phyloP scores from a whole-genome alignment of 331 rosid genomes.

The Malus hybrid region DNA sequence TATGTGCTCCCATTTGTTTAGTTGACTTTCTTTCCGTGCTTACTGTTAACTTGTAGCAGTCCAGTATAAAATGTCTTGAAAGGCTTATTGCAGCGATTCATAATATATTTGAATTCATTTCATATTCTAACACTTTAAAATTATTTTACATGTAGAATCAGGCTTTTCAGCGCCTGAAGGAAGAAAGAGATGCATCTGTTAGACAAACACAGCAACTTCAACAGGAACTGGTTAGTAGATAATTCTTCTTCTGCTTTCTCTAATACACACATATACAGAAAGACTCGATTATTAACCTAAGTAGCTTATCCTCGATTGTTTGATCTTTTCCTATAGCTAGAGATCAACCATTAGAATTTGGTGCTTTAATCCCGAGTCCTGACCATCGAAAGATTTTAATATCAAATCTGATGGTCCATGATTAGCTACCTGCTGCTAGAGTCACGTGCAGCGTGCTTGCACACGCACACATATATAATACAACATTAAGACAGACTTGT shows the following conservation, averaged over 20 bases:
- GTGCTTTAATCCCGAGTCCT: background rate
- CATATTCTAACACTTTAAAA: background rate
- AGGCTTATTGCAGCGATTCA: background rate
- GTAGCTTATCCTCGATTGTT: background rate
- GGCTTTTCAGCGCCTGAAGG: slow-evolving; percentile 56
- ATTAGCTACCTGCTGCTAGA: too few species aligned
- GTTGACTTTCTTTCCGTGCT: background rate
- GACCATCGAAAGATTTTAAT: background rate
- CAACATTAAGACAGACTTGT: too few species aligned
- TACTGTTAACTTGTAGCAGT: background rate
- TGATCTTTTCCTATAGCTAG: background rate
- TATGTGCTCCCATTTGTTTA: background rate
- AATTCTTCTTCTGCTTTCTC: too few species aligned
- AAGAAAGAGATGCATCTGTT: slow-evolving; percentile 71
- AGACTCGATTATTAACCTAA: too few species aligned
- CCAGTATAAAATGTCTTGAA: background rate
- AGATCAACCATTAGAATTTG: background rate
- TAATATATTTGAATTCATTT: background rate
- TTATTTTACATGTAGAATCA: slow-evolving; percentile 32
- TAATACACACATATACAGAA: too few species aligned
- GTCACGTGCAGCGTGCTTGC: too few species aligned
- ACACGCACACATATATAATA: too few species aligned
- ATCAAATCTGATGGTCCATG: too few species aligned
- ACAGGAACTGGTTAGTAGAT: slow-evolving; percentile 35
- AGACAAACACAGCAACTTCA: slow-evolving; percentile 71